Conservation (phyloP, 345 rosid species). For the Hypericum androsaemum region DNA sequence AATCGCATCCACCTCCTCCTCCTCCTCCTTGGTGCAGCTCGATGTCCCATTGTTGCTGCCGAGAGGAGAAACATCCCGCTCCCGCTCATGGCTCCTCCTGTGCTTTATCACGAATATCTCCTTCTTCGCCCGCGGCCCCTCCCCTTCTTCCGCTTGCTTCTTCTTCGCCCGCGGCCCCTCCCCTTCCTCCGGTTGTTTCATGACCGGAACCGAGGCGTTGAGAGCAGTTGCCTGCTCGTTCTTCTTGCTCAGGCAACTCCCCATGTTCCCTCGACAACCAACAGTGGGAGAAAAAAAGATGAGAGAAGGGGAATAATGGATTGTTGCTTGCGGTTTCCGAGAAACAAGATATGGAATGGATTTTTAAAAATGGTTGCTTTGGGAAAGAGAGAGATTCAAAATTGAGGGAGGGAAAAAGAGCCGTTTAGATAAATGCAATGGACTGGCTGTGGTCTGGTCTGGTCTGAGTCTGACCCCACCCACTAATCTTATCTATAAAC, state of each 20-base stretch:
- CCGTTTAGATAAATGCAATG: too few species aligned
- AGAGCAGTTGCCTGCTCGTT: constrained; percentile 3
- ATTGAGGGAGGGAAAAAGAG: background rate
- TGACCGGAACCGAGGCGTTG: too few species aligned
- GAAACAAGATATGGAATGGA: too few species aligned
- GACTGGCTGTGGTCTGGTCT: too few species aligned
- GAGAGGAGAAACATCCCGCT: too few species aligned
- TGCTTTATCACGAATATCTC: constrained; percentile 78
- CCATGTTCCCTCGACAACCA: constrained; percentile 28
- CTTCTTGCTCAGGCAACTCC: constrained; percentile 57
- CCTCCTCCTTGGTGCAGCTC: constrained; percentile 60
- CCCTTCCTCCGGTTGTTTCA: constrained; percentile 1
- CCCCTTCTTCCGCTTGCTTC: constrained; percentile 4
- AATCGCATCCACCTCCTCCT: constrained; percentile 89
- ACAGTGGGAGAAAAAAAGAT: background rate
- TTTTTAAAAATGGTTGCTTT: constrained; percentile 17
- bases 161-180: background rate
- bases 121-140: constrained; percentile 34
- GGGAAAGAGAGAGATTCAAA: constrained; percentile 15
- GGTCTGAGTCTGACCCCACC: too few species aligned
- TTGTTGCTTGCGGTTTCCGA: too few species aligned
- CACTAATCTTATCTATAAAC: too few species aligned
- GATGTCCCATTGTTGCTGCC: too few species aligned
- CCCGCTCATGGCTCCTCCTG: constrained; percentile 61
- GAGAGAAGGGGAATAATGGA: background rate